Conservation (phyloP, 1,284 basidiomycete genomes). For the Sanguinoderma infundibulare region DNA sequence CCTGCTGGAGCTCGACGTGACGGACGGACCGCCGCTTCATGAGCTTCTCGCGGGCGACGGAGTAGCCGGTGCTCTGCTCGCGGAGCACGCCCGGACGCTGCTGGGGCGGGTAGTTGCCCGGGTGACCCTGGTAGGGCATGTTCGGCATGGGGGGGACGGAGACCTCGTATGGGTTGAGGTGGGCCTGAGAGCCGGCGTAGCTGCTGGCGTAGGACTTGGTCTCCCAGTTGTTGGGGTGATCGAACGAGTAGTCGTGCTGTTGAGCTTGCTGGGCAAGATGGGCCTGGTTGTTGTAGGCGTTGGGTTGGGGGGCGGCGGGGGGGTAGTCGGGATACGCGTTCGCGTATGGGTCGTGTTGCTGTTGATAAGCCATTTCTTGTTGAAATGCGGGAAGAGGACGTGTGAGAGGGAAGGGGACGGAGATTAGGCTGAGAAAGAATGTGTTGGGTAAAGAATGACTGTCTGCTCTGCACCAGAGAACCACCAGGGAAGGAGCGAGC, state of each 20-base stretch:
- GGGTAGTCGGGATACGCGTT: constrained; percentile 40
- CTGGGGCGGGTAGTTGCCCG: constrained; percentile 63
- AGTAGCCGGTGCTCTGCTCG: constrained; percentile 63
- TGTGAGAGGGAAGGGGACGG: constrained; percentile 4
- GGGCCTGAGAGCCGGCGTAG: constrained; percentile 69
- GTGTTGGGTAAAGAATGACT: constrained; percentile 21
- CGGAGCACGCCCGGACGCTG: constrained; percentile 53
- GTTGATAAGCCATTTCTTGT: constrained; percentile 58
- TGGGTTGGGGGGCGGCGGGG: constrained; percentile 18
- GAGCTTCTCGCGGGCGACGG: constrained; percentile 71
- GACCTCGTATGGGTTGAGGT: constrained; percentile 64
- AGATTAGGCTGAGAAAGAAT: constrained; percentile 16
- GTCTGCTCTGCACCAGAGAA: constrained; percentile 26
- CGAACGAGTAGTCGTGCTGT: constrained; percentile 35
- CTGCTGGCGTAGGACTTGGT: constrained; percentile 68
- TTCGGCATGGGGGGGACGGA: constrained; percentile 55
- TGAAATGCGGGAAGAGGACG: constrained; percentile 1
- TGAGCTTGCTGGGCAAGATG: constrained; percentile 24
- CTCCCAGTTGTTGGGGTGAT: constrained; percentile 61
- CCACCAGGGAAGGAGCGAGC: constrained; percentile 27
- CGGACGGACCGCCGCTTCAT: constrained; percentile 80
- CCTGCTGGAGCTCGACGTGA: constrained; percentile 82
- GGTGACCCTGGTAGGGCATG: constrained; percentile 44
- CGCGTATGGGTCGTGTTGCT: constrained; percentile 50
- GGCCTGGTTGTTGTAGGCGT: constrained; percentile 35